These are phyloP conservation scores for Epicoccum nigrum DNA, from an alignment of 2,329 filamentous ascomycete species.

Conservation along the genomic window DNA sequence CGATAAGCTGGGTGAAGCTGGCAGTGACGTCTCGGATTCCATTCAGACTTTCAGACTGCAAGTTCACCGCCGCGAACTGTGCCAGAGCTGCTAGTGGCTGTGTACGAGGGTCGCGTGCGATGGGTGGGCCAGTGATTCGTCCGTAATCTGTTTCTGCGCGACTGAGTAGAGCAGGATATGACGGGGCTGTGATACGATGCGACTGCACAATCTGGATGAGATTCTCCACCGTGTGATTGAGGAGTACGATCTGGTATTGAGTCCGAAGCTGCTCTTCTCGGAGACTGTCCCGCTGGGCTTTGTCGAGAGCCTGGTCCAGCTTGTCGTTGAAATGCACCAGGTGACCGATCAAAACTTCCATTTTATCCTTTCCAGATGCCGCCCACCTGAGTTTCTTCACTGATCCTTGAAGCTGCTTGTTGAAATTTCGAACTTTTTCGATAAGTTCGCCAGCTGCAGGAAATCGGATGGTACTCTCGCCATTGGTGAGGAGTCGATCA, in stretches of 20 bases:
- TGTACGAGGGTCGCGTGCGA: neutral
- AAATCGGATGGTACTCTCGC: constrained; percentile 34
- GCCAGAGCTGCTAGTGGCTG: constrained; percentile 35
- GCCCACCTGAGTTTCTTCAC: constrained; percentile 44
- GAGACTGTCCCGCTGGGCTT: constrained; percentile 37
- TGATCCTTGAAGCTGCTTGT: constrained; percentile 30
- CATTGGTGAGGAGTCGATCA: constrained; percentile 18
- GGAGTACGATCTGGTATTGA: constrained; percentile 46
- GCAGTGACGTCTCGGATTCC: constrained; percentile 29
- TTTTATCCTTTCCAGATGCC: constrained; percentile 33
- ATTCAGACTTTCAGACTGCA: constrained; percentile 38
- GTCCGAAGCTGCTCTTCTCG: constrained; percentile 41
- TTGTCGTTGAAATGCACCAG: constrained; percentile 46
- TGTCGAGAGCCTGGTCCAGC: constrained; percentile 44
- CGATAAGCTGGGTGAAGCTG: constrained; percentile 32
- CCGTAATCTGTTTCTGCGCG: neutral
- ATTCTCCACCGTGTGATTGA: constrained; percentile 45
- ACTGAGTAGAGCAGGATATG: neutral
- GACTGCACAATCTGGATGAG: constrained; percentile 45
- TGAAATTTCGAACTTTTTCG: constrained; percentile 39
- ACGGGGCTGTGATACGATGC: constrained; percentile 11
- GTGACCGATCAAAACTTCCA: constrained; percentile 41
- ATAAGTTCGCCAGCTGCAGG: constrained; percentile 37
- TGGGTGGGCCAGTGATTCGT: neutral
- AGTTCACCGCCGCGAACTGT: constrained; percentile 45